Evolutionary conservation across 192 early-diverging fungal species (phyloP), one percentile per base, ranked within the genome.

Genomic region (Entrophospora sp.): DNA sequence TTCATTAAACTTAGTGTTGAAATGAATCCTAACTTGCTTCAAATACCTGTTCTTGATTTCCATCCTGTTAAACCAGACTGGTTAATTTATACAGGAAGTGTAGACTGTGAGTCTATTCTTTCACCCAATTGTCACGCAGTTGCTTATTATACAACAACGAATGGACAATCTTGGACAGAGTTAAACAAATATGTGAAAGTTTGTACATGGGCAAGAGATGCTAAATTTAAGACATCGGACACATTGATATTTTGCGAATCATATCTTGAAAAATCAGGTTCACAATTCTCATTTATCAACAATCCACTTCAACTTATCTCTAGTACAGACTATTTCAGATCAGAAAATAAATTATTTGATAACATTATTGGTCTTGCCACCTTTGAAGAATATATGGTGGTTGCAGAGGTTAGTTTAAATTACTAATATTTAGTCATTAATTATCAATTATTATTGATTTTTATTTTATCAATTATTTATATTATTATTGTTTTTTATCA

Each of bases 41-140:
- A 79, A n/a, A 73, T 79, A 20, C 76, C 76, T 24, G 73, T 85
- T 24, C 55, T 91, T 49, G 82, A 83, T 40, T 99, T 96, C 80
- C 95, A 99, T 65, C 89, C 92, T 13, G 79, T 85, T 1, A 79
- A 91, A 30, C 73, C 83, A 2, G 90, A 92, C 62, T 96, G 90
- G 81, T 61, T 93, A 27, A 81, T 94, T 20, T 96, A 83, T 66
- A 61, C 92, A 43, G 91, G 85, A 22, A 79, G 83, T 52, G 71
- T 64, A 12, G 68, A 66, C 5, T 90, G 89, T 61, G 65, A 68
- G 5, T 51, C 61, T 14, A 68, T 75, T 0, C 66, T 79, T 27
- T 62, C 73, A 0, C 18, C 67, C 18, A 66, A 71, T 7, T 99
- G 96, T 66, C 85, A 83, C 62, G 80, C 86, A 12, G 78, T 85